Percentiles rank a stretch among this genome's conserved stretches.
Evolutionary conservation across 139 green algal species (phyloP).

Genomic region (Coccomyxa sp.): DNA sequence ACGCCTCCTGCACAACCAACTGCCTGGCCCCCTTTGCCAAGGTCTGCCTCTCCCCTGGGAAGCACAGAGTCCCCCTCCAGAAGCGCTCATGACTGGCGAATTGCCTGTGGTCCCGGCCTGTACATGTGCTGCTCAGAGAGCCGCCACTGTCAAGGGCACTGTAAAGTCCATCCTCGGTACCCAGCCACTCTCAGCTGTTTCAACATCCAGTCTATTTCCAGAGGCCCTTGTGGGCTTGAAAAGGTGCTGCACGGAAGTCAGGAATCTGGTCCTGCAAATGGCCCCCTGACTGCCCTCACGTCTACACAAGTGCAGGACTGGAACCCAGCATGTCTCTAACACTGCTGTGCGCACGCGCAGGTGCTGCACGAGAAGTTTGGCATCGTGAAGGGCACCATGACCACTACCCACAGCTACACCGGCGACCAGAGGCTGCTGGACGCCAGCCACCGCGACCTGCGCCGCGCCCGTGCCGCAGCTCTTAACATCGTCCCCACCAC

Average conservation of each 20-base stretch:
- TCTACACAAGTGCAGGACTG: too few species aligned
- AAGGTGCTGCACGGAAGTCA: background rate
- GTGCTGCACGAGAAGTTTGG: constrained; percentile 98
- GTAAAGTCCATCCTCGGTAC: too few species aligned
- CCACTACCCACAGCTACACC: constrained; percentile 99
- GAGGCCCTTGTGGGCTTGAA: background rate
- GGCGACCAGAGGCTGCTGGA: constrained; percentile 98
- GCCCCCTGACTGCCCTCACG: too few species aligned
- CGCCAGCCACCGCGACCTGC: constrained; percentile 95
- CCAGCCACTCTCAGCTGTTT: too few species aligned
- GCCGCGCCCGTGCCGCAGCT: constrained; percentile 91
- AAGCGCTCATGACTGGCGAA: too few species aligned
- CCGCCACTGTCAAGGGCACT: background rate
- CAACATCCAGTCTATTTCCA: background rate
- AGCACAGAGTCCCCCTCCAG: too few species aligned
- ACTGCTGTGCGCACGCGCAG: constrained; percentile 37
- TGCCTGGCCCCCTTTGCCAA: constrained; percentile 99
- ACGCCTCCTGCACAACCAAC: constrained; percentile 99
- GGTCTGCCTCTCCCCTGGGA: constrained; percentile 41
- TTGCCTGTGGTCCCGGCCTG: background rate
- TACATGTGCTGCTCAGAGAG: background rate
- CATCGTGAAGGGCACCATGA: constrained; percentile 99
- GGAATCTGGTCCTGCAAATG: too few species aligned
- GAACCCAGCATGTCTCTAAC: too few species aligned
- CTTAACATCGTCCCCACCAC: constrained; percentile 99